Conservation (phyloP, 2,329 filamentous ascomycete species). For the Scleromitrula shiraiana region DNA sequence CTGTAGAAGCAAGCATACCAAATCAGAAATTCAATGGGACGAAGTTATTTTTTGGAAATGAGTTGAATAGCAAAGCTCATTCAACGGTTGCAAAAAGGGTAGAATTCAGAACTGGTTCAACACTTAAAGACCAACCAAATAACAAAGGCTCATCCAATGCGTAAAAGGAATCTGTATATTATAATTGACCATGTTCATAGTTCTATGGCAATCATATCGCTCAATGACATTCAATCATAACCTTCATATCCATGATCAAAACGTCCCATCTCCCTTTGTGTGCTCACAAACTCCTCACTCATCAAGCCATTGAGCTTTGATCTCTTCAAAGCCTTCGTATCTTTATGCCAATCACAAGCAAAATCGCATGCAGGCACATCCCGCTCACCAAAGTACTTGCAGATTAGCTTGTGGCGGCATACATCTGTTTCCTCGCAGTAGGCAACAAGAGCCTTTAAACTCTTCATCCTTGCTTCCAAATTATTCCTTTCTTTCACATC, state of each 20-base stretch:
- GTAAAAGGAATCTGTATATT: too few relatives aligned
- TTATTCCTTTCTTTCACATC: conserved; percentile 37
- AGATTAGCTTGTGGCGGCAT: conserved; percentile 72
- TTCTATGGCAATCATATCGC: not conserved
- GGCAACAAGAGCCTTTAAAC: conserved; percentile 58
- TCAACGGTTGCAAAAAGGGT: too few relatives aligned
- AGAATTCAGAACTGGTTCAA: too few relatives aligned
- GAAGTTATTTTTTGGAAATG: too few relatives aligned
- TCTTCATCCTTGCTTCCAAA: conserved; percentile 48
- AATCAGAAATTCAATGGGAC: too few relatives aligned
- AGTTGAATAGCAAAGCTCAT: too few relatives aligned
- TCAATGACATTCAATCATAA: conserved; percentile 25
- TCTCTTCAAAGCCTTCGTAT: conserved; percentile 47
- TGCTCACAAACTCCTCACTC: conserved; percentile 55
- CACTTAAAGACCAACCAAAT: too few relatives aligned
- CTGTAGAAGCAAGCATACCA: too few relatives aligned
- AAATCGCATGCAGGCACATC: conserved; percentile 55
- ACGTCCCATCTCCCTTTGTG: conserved; percentile 50
- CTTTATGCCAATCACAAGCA: conserved; percentile 74
- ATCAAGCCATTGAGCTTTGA: conserved; percentile 49
- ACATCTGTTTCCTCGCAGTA: conserved; percentile 72
- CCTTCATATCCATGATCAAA: conserved; percentile 50
- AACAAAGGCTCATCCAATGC: too few relatives aligned
- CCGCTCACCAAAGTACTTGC: conserved; percentile 67
- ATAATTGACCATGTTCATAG: too few relatives aligned